Evolutionary conservation across 2,329 filamentous ascomycete genomes (phyloP).

Genomic region (Penicillium sp.): DNA sequence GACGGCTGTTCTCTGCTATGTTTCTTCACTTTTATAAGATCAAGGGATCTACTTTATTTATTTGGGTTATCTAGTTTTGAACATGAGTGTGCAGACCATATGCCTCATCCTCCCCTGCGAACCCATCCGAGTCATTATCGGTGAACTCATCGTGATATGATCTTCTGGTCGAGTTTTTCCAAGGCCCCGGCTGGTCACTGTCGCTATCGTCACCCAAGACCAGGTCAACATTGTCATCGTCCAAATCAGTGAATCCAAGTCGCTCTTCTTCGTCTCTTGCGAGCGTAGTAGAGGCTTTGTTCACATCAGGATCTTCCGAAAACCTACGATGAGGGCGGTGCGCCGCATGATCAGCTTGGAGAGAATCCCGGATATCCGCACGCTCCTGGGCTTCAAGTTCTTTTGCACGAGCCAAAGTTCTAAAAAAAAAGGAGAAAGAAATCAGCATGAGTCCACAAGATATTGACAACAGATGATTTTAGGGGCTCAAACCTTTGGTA

Average conservation of each 20-base stretch:
- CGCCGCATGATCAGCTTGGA: conserved; percentile 37
- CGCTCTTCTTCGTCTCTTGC: conserved; percentile 46
- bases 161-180: conserved; percentile 30
- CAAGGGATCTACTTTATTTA: conserved; percentile 5
- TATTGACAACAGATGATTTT: neutral
- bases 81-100: conserved; percentile 45
- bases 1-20: neutral
- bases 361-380: conserved; percentile 38
- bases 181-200: conserved; percentile 27
- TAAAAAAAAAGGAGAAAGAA: conserved; percentile 17
- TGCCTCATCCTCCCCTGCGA: conserved; percentile 43
- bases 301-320: conserved; percentile 42
- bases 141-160: conserved; percentile 57
- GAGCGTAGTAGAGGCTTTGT: conserved; percentile 41
- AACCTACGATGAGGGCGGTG: conserved; percentile 36
- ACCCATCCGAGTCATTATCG: conserved; percentile 52
- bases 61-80: conserved; percentile 5
- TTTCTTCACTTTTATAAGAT: conserved; percentile 4
- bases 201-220: conserved; percentile 50
- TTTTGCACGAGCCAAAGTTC: conserved; percentile 50
- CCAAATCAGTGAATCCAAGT: conserved; percentile 43
- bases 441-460: conserved; percentile 2
- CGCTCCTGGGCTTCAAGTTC: conserved; percentile 51
- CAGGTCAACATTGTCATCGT: conserved; percentile 43
- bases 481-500: conserved; percentile 60